phyloP scores from a whole-genome alignment of 2,329 filamentous ascomycete genomes.

The Trichoderma pleuroti region DNA sequence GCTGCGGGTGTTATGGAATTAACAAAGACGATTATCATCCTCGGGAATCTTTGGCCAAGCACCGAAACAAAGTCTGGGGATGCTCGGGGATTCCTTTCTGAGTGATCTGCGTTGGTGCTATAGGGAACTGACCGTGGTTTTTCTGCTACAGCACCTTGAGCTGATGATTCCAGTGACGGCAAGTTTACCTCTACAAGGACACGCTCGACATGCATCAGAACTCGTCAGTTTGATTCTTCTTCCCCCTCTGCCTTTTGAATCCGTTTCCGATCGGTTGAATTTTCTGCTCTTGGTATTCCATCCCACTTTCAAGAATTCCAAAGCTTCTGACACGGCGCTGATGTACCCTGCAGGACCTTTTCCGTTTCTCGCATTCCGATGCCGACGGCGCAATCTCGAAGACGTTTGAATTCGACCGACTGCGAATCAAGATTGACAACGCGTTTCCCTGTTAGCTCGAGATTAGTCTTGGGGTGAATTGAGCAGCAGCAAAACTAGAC shows the following conservation, averaged over 20 bases:
- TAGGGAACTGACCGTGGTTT: neutral
- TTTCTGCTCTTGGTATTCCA: neutral
- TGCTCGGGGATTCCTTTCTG: neutral
- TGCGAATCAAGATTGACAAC: neutral
- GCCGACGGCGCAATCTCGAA: neutral
- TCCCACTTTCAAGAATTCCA: neutral
- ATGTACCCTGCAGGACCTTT: neutral
- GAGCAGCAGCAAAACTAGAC: neutral
- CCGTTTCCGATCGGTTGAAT: neutral
- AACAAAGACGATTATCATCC: neutral
- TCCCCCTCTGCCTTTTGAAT: neutral
- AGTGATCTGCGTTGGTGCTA: neutral
- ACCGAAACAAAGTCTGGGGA: neutral
- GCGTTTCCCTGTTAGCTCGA: too few species aligned
- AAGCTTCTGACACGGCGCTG: neutral
- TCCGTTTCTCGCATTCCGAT: neutral
- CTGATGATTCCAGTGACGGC: neutral
- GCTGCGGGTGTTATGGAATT: neutral
- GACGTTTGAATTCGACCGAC: neutral
- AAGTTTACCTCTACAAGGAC: neutral
- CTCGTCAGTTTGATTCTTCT: neutral
- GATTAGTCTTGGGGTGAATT: neutral
- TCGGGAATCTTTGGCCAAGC: neutral
- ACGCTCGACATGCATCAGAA: neutral
- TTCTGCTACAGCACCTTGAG: neutral